These are phyloP conservation scores for Lolium rigidum DNA, from an alignment of 176 grass and related monocot species.

Conservation along the genomic window DNA sequence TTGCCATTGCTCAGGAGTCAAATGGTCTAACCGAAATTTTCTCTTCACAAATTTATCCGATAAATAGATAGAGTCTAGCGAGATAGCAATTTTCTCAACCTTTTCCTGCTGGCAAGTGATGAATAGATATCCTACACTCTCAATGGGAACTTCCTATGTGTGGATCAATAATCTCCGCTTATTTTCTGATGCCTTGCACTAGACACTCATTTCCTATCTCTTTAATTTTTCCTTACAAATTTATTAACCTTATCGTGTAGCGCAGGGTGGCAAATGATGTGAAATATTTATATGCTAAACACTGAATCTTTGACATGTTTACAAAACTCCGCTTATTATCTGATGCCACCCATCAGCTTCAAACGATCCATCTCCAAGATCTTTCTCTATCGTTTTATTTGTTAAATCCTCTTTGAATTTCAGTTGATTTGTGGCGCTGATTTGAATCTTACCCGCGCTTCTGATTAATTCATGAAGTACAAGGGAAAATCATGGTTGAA, in stretches of 20 bases:
- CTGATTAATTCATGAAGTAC: constrained; percentile 62
- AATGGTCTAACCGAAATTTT: constrained; percentile 74
- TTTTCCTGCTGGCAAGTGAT: constrained; percentile 42
- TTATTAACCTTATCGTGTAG: background rate
- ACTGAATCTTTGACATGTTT: constrained; percentile 48
- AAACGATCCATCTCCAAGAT: background rate
- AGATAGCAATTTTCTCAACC: background rate
- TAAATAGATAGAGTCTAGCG: too few species aligned
- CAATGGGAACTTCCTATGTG: constrained; percentile 44
- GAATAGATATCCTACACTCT: constrained; percentile 63
- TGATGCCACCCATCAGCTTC: constrained; percentile 39
- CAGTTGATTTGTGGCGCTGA: constrained; percentile 36
- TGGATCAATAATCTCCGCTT: constrained; percentile 68
- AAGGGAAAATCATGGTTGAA: constrained; percentile 66
- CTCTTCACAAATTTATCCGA: too few species aligned
- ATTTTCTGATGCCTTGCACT: constrained; percentile 51
- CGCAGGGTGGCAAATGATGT: constrained; percentile 43
- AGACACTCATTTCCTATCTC: background rate
- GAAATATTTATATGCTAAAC: constrained; percentile 51
- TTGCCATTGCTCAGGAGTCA: constrained; percentile 83
- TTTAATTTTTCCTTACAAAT: background rate
- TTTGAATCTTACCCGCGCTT: constrained; percentile 62
- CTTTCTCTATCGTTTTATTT: background rate
- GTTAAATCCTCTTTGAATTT: background rate
- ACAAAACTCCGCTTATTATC: constrained; percentile 70